Evolutionary conservation across 2,329 filamentous ascomycete genomes (phyloP).

Genomic region (Mycogone perniciosa): DNA sequence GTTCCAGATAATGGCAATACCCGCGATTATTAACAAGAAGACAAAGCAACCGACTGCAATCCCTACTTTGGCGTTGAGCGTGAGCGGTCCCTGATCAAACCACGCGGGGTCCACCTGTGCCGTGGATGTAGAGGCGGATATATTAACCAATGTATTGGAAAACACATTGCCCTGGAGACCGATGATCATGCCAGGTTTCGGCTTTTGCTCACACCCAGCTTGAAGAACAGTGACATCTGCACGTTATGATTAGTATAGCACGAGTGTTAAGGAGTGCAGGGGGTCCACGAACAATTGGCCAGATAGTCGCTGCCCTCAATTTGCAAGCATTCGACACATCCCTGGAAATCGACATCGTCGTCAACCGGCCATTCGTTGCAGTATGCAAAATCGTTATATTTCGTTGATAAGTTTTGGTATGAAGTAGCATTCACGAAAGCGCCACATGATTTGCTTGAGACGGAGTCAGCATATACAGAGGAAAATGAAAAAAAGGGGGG

Average conservation of each 20-base stretch:
- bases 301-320: slow-evolving; percentile 34
- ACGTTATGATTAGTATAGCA: slow-evolving; percentile 17
- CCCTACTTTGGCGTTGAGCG: slow-evolving; percentile 50
- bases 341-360: slow-evolving; percentile 29
- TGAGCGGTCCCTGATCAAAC: slow-evolving; percentile 39
- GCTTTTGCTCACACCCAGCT: slow-evolving; percentile 50
- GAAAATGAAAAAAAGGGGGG: not conserved
- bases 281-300: slow-evolving; percentile 44
- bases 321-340: slow-evolving; percentile 43
- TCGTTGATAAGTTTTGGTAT: slow-evolving; percentile 43
- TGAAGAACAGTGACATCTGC: slow-evolving; percentile 45
- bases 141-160: slow-evolving; percentile 39
- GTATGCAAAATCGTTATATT: slow-evolving; percentile 44
- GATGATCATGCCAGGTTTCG: slow-evolving; percentile 40
- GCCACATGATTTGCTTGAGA: slow-evolving; percentile 45
- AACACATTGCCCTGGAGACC: slow-evolving; percentile 48
- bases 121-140: slow-evolving; percentile 42
- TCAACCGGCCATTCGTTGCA: slow-evolving; percentile 43
- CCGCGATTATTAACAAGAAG: slow-evolving; percentile 40
- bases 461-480: slow-evolving; percentile 19
- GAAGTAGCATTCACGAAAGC: slow-evolving; percentile 40
- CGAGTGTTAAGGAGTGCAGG: not conserved
- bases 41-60: slow-evolving; percentile 48
- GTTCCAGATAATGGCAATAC: slow-evolving; percentile 49
- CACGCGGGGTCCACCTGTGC: slow-evolving; percentile 35